Conservation (phyloP, 2,329 filamentous ascomycete genomes). For the Xylariales sp. region DNA sequence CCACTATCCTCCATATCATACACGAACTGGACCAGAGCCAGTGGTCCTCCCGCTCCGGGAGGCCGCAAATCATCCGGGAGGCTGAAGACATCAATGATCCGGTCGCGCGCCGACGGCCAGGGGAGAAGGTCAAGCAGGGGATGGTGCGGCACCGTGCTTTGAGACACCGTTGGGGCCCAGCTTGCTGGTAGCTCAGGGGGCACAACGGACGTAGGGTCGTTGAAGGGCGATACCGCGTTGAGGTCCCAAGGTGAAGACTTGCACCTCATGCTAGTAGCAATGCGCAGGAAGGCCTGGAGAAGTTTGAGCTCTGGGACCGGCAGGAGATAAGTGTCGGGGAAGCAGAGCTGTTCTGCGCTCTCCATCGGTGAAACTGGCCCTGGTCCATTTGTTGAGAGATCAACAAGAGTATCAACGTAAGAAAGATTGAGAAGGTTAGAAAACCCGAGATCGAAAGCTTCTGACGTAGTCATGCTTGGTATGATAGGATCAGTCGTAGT, state of each 20-base stretch:
- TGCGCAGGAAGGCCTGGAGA: constrained; percentile 40
- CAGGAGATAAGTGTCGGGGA: constrained; percentile 44
- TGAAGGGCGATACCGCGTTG: constrained; percentile 42
- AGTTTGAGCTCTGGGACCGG: constrained; percentile 45
- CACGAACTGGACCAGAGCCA: constrained; percentile 46
- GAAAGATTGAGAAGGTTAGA: no score
- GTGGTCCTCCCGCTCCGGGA: constrained; percentile 36
- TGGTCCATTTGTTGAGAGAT: constrained; percentile 5
- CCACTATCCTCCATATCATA: constrained; percentile 53
- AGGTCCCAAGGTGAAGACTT: constrained; percentile 40
- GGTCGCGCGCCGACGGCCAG: constrained; percentile 51
- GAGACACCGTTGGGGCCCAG: constrained; percentile 46
- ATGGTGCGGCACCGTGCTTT: constrained; percentile 48
- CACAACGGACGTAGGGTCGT: constrained; percentile 18
- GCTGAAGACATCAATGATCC: constrained; percentile 45
- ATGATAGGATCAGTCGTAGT: no score
- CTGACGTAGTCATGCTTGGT: no score
- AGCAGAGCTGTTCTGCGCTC: constrained; percentile 17
- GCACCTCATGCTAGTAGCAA: constrained; percentile 42
- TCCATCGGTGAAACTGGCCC: constrained; percentile 1
- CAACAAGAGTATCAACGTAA: no score
- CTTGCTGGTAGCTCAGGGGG: constrained; percentile 36
- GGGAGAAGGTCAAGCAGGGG: constrained; percentile 54
- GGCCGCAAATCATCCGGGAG: constrained; percentile 41
- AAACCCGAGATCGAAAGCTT: no score